A percentile compares a stretch with the other conserved stretches of the same genome.
These are phyloP conservation scores for Suillus spraguei DNA, from an alignment of 768 basidiomycete genomes.

Conservation along the genomic window DNA sequence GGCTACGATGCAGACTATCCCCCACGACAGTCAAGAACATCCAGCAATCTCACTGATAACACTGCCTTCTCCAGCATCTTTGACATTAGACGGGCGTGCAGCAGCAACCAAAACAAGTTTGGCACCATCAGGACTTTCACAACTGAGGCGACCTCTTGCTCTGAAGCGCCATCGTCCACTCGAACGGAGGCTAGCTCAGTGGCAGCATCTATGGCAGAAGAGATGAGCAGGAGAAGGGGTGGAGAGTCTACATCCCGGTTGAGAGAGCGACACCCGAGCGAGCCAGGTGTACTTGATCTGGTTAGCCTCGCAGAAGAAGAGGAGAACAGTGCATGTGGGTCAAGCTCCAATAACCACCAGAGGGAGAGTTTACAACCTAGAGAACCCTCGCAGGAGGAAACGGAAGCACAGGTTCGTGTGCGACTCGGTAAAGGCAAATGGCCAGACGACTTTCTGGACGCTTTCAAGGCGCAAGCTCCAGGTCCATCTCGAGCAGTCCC, in stretches of 20 bases:
- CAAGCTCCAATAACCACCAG: slow-evolving; percentile 42
- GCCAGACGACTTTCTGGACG: slow-evolving; percentile 80
- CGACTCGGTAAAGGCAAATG: slow-evolving; percentile 78
- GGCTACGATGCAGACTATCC: slow-evolving; percentile 39
- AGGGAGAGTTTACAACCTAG: slow-evolving; percentile 20
- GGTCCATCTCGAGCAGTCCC: slow-evolving; percentile 33
- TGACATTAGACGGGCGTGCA: slow-evolving; percentile 48
- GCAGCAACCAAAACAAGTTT: slow-evolving; percentile 58
- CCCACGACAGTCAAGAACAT: slow-evolving; percentile 63
- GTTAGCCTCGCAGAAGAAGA: slow-evolving; percentile 73
- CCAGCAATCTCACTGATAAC: slow-evolving; percentile 59
- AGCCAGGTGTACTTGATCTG: slow-evolving; percentile 60
- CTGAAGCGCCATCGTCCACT: slow-evolving; percentile 65
- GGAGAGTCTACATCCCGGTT: slow-evolving; percentile 30
- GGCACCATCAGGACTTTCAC: slow-evolving; percentile 82
- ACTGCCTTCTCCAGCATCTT: slow-evolving; percentile 64
- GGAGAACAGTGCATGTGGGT: slow-evolving; percentile 51
- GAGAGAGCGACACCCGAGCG: slow-evolving; percentile 68
- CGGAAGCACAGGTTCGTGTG: slow-evolving; percentile 40
- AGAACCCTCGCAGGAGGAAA: slow-evolving; percentile 27
- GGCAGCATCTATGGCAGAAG: slow-evolving; percentile 50
- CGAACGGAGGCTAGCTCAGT: slow-evolving; percentile 64
- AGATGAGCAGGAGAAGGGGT: slow-evolving; percentile 40
- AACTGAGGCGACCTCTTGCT: slow-evolving; percentile 73
- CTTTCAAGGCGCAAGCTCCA: slow-evolving; percentile 41